Evolutionary conservation across 208 protist species (phyloP), one percentile per base, ranked within the genome.

Genomic region (Trypanosomatidae sp.): DNA sequence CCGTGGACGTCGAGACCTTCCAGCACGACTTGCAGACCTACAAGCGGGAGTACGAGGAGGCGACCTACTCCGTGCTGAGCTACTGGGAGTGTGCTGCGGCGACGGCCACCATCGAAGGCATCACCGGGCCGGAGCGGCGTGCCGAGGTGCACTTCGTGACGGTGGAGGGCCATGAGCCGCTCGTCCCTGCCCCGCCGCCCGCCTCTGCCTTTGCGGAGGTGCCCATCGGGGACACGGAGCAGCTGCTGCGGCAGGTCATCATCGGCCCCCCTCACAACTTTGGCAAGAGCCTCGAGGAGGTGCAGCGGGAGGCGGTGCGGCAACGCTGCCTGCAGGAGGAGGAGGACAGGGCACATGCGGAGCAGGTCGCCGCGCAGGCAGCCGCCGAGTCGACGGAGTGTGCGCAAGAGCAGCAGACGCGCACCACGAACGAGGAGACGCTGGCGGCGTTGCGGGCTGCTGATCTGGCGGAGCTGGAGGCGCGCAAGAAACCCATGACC

Each of bases 181-280:
- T 95, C 1, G 71, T 95, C 39, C 82, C 85, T 30, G 85, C 91
- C 12, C 80, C 85, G 17, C 85, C 90, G 22, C 91, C 92, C 13
- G 69, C 66, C 15, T 95, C 91, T 0, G 75, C 59, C 9, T 94
- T 85, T 65, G 88, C 81, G 30, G 72, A 81, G 46, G 47, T 59
- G 9, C 76, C 77, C 17, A 49, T 78, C 6, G 79, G 67, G 43
- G 58, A 70, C 53, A 77, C 88, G 50, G 86, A 91, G 79, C 33
- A 84, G 41, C 62, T 79, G 22, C 73, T 91, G 19, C 78, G 75
- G 50, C 64, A 92, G 53, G 69, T 90, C 13, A 82, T 91, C 28
- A 62, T 98, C 44, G 97, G 97, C 4, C 67, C 28, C 0, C 87
- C 95, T 25, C 95, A 91, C 74, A 98, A 98, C 74, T 96, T 98